A percentile compares a stretch with the other conserved stretches of the same genome.
Conservation (phyloP, 2,329 filamentous ascomycete species). For the Colletotrichum siamense region DNA sequence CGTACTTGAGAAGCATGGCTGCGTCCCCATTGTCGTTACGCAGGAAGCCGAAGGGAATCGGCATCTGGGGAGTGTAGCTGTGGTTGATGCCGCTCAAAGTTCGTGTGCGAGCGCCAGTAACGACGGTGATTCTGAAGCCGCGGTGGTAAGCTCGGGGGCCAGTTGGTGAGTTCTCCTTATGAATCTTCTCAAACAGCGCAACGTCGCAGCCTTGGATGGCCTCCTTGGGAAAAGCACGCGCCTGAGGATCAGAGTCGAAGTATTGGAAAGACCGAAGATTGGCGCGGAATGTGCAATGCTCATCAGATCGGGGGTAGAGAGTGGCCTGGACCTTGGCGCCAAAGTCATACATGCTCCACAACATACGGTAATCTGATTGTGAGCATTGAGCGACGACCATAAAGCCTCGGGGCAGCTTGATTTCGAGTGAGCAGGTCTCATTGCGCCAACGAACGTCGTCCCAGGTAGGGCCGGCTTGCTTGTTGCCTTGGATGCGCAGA, state of each 20-base stretch:
- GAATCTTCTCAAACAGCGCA: constrained; percentile 75
- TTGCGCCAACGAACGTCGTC: constrained; percentile 82
- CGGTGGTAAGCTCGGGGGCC: constrained; percentile 77
- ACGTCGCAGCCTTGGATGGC: constrained; percentile 74
- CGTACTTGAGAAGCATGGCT: constrained; percentile 73
- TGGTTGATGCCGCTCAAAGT: constrained; percentile 80
- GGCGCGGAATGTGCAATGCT: constrained; percentile 72
- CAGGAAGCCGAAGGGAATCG: constrained; percentile 80
- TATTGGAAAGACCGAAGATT: constrained; percentile 80
- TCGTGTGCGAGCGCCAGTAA: constrained; percentile 79
- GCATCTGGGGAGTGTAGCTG: constrained; percentile 66
- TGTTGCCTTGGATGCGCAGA: constrained; percentile 73
- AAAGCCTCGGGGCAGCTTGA: constrained; percentile 79
- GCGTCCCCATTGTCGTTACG: constrained; percentile 74
- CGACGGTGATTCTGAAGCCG: constrained; percentile 79
- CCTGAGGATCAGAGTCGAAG: constrained; percentile 74
- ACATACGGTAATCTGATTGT: constrained; percentile 77
- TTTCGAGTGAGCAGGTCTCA: constrained; percentile 67
- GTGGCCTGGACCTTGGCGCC: constrained; percentile 77
- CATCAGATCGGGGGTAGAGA: constrained; percentile 72
- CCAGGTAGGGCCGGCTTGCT: constrained; percentile 76
- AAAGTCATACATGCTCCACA: constrained; percentile 88
- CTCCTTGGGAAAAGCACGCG: constrained; percentile 78
- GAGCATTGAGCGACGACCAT: constrained; percentile 72
- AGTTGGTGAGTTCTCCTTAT: constrained; percentile 73